Base-by-base conservation (phyloP, 345 rosid genomes). In the Trapa bicornis region DNA sequence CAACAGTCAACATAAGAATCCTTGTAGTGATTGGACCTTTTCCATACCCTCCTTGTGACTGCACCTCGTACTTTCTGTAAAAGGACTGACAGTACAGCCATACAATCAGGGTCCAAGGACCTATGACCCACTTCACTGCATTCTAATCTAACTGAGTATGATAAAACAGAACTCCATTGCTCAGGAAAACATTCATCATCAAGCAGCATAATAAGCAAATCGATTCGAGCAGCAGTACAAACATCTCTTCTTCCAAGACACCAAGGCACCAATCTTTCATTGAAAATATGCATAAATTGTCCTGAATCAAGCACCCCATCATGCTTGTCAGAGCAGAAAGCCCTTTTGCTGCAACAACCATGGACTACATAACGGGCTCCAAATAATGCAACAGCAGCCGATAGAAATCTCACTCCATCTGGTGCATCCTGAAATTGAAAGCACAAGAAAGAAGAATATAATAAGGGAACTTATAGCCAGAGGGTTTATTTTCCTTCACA, bases 251-350 rank as follows among this genome's bases (percentile, higher is more conserved):
- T 86, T 74, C 74, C 75, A 72, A 88, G 75, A 78, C 89, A 88
- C 99, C 96, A 93, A 38, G 97, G 99, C 62, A 93, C 71, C 74
- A 93, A 93, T 61, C 75, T 82, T 76, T 87, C 87, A 75, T 79
- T 78, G 71, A 85, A 90, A 32, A 74, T 81, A 79, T 79, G 73
- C 72, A 82, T 67, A 73, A 87, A 87, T 75, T 70, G 53, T 72
- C 78, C 82, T 10, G 80, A 68, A 61, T 77, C 79, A 63, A 81
- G 69, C 64, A 77, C 82, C 61, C 73, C 72, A 61, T 67, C 81
- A 65, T 73, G 71, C 42, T 78, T 78, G 71, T 56, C 72, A 68
- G 70, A 61, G 70, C 63, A 54, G 53, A 72, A 66, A 75, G 58
- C 37, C 38, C 61, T 82, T 74, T 70, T 60, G 43, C 74, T 71